These are phyloP conservation scores for Entamoeba moshkovskii DNA, from an alignment of 208 protist species.

Conservation along the genomic window DNA sequence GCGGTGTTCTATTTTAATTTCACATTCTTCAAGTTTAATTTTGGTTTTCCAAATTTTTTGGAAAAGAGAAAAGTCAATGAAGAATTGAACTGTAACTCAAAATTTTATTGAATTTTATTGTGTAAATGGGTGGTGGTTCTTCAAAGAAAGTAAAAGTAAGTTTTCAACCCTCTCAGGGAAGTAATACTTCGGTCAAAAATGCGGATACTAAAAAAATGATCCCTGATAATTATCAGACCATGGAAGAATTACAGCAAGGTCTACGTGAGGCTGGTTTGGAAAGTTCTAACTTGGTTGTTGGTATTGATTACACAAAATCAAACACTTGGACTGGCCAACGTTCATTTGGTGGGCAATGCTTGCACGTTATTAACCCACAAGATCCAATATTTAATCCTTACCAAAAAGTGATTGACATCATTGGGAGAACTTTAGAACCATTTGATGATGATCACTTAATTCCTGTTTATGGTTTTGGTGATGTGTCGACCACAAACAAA, in stretches of 20 bases:
- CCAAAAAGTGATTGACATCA: not conserved
- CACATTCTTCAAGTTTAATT: no score
- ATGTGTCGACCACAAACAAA: not conserved
- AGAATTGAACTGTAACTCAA: no score
- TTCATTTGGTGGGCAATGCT: not conserved
- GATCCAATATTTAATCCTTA: not conserved
- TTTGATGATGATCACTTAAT: conserved; percentile 3
- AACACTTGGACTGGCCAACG: not conserved
- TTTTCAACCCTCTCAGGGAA: no score
- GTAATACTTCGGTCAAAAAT: not conserved
- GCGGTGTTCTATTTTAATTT: no score
- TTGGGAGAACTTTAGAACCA: not conserved
- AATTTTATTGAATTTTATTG: no score
- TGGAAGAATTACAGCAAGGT: not conserved
- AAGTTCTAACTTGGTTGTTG: not conserved
- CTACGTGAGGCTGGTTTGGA: not conserved
- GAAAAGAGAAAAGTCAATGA: no score
- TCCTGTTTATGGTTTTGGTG: not conserved
- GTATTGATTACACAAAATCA: not conserved
- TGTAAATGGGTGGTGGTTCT: no score
- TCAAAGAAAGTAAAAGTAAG: no score
- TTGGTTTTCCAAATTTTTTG: no score
- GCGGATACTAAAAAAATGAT: not conserved
- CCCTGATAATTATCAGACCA: not conserved
- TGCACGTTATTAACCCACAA: not conserved